A percentile compares a stretch with the other conserved stretches of the same genome.
These are phyloP conservation scores for Blastobotrys persicus DNA, from an alignment of 1,139 yeast species.

Conservation along the genomic window DNA sequence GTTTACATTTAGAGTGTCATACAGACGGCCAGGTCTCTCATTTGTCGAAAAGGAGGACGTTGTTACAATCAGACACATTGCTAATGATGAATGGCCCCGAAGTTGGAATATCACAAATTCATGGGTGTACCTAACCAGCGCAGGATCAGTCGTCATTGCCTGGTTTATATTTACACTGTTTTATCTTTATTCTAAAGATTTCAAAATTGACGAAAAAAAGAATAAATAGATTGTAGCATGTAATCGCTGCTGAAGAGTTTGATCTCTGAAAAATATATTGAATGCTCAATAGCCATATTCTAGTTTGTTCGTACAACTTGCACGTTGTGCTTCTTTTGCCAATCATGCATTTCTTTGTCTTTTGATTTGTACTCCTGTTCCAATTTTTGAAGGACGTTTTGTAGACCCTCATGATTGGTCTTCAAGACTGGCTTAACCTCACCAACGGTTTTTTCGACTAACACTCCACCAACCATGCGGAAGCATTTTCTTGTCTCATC, in stretches of 20 bases:
- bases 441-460: conserved; percentile 76
- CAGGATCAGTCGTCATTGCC: conserved; percentile 62
- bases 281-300: conserved; percentile 3
- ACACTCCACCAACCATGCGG: conserved; percentile 92
- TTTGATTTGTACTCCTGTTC: conserved; percentile 38
- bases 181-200: conserved; percentile 48
- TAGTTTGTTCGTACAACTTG: conserved; percentile 38
- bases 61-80: conserved; percentile 88
- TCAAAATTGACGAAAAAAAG: conserved; percentile 17
- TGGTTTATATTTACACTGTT: conserved; percentile 75
- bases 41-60: conserved; percentile 64
- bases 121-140: conserved; percentile 82
- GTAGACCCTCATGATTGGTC: conserved; percentile 50
- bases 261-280: conserved; percentile 5
- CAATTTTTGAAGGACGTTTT: conserved; percentile 37
- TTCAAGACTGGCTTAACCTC: conserved; percentile 70
- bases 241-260: too few relatives aligned
- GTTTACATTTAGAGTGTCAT: conserved; percentile 81
- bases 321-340: conserved; percentile 45
- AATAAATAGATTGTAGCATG: conserved; percentile 13
- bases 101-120: conserved; percentile 92
- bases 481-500: conserved; percentile 70
- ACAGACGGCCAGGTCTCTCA: conserved; percentile 75
- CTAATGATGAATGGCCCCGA: conserved; percentile 92
- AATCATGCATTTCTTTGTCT: conserved; percentile 37